Evolutionary conservation across 805 yeast species (phyloP).

Genomic region (Danielia reshetovae): DNA sequence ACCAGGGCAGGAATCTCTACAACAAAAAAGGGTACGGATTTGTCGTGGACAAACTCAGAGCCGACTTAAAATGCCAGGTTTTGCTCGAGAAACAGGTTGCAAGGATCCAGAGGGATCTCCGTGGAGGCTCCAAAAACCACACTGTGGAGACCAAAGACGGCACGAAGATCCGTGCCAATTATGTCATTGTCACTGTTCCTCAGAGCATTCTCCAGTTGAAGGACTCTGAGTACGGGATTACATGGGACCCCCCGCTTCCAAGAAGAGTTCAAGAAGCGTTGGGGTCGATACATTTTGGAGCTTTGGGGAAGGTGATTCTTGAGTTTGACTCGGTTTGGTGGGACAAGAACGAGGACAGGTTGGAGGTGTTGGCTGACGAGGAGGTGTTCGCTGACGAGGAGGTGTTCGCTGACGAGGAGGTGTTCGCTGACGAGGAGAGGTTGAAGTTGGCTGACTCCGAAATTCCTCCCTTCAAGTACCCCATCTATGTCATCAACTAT

Average conservation of each 20-base stretch:
- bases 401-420: slow-evolving; percentile 24
- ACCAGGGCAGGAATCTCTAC: slow-evolving; percentile 75
- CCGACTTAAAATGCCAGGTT: slow-evolving; percentile 33
- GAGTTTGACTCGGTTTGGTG: slow-evolving; percentile 65
- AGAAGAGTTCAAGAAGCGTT: slow-evolving; percentile 40
- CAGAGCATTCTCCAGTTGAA: slow-evolving; percentile 58
- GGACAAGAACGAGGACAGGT: slow-evolving; percentile 37
- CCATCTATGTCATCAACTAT: slow-evolving; percentile 58
- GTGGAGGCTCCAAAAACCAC: slow-evolving; percentile 14
- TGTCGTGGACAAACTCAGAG: slow-evolving; percentile 42
- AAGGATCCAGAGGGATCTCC: slow-evolving; percentile 29
- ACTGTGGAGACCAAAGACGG: slow-evolving; percentile 33
- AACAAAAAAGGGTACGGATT: slow-evolving; percentile 57
- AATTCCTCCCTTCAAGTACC: slow-evolving; percentile 48
- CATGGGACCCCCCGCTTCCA: slow-evolving; percentile 57
- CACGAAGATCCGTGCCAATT: slow-evolving; percentile 40
- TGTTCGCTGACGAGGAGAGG: slow-evolving; percentile 24
- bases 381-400: slow-evolving; percentile 9
- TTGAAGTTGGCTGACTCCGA: slow-evolving; percentile 43
- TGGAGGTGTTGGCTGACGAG: slow-evolving; percentile 14
- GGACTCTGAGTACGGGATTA: slow-evolving; percentile 42
- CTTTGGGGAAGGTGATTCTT: slow-evolving; percentile 68
- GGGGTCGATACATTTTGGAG: slow-evolving; percentile 52
- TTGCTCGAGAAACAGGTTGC: slow-evolving; percentile 40
- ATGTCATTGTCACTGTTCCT: slow-evolving; percentile 71